These are phyloP conservation scores for Ormosia semicastrata DNA, from an alignment of 306 rosid species.

Conservation along the genomic window DNA sequence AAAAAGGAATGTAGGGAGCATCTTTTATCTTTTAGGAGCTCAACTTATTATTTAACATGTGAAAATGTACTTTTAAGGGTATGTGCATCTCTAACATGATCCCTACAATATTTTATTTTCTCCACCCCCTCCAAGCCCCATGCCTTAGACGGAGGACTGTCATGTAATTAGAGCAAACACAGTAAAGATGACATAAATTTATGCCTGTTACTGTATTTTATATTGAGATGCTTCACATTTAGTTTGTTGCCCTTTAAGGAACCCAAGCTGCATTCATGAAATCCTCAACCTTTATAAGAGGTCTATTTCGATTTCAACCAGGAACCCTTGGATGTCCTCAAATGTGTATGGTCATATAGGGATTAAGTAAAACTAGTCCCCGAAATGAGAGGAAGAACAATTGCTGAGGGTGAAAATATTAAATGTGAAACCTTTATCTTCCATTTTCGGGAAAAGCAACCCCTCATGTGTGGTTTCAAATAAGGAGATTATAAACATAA, in stretches of 20 bases:
- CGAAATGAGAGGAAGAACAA: not conserved
- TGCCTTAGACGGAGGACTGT: conserved; percentile 52
- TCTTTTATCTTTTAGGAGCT: too few species aligned
- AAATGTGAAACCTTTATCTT: conserved; percentile 28
- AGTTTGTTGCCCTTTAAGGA: not conserved
- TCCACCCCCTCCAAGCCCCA: too few species aligned
- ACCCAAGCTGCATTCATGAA: not conserved
- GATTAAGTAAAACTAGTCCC: conserved; percentile 27
- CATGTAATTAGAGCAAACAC: conserved; percentile 30
- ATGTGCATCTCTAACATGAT: too few species aligned
- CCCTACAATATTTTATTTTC: too few species aligned
- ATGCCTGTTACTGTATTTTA: not conserved
- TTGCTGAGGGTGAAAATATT: not conserved
- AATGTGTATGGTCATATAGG: not conserved
- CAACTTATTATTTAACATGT: too few species aligned
- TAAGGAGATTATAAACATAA: not conserved
- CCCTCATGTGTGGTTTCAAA: conserved; percentile 7
- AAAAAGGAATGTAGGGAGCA: too few species aligned
- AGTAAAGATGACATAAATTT: not conserved
- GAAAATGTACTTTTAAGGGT: too few species aligned
- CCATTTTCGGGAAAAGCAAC: conserved; percentile 26
- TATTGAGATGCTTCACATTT: conserved; percentile 7
- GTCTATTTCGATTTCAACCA: conserved; percentile 5
- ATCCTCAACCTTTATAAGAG: conserved; percentile 2
- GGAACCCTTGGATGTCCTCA: not conserved